A percentile compares a stretch with the other conserved stretches of the same genome.
phyloP scores from a whole-genome alignment of 2,329 filamentous ascomycete genomes.

The Apiospora pterosperma region DNA sequence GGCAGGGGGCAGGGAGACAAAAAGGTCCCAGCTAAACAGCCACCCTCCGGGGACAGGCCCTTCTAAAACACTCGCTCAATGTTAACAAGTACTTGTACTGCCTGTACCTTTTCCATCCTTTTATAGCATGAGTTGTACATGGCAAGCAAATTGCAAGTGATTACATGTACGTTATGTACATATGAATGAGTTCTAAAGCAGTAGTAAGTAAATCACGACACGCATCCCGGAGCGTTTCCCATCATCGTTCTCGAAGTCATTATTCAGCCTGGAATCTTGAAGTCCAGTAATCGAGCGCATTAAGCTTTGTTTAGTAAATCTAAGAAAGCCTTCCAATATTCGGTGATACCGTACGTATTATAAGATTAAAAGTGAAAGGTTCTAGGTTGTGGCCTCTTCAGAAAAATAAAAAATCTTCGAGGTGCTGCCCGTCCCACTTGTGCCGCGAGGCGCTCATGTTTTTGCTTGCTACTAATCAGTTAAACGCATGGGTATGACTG shows the following conservation, averaged over 20 bases:
- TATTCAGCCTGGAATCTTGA: background rate
- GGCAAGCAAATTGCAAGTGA: too few relatives aligned
- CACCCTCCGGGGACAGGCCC: background rate
- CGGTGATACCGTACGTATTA: slow-evolving; percentile 1
- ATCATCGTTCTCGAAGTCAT: background rate
- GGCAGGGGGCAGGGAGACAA: too few relatives aligned
- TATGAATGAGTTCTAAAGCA: too few relatives aligned
- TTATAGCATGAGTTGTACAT: too few relatives aligned
- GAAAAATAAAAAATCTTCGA: background rate
- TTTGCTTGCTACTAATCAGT: background rate
- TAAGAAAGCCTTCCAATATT: background rate
- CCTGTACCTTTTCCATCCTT: background rate
- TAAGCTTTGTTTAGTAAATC: background rate
- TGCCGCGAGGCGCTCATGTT: background rate
- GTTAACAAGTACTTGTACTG: too few relatives aligned
- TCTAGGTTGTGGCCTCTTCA: background rate
- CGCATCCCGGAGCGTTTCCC: background rate
- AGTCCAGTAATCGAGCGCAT: background rate
- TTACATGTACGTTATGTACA: background rate
- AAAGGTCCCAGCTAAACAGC: background rate
- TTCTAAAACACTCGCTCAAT: background rate
- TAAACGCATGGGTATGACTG: background rate
- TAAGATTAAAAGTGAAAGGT: background rate
- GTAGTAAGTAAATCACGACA: too few relatives aligned
- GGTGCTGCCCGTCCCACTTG: background rate